Percentiles rank a stretch among this genome's conserved stretches.
Conservation (phyloP, 1,139 yeast genomes). For the Oligophagozyma castellii region DNA sequence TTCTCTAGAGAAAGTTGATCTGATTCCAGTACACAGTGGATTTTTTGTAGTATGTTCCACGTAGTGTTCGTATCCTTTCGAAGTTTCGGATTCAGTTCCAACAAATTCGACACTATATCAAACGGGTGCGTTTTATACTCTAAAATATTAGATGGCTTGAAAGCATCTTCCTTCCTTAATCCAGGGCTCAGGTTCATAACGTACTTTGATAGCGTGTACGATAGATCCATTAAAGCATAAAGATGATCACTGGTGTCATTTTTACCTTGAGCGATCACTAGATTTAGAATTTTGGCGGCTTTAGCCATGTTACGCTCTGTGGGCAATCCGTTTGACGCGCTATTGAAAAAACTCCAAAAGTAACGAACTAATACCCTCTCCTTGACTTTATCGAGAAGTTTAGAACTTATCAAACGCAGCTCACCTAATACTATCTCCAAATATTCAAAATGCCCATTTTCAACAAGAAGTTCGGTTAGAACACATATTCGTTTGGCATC, state of each 20-base stretch:
- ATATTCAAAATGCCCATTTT: constrained; percentile 14
- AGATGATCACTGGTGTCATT: constrained; percentile 21
- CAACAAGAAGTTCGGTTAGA: constrained; percentile 14
- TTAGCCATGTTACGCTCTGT: constrained; percentile 33
- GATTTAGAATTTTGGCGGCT: constrained; percentile 29
- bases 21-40: constrained; percentile 13
- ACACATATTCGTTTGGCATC: constrained; percentile 8
- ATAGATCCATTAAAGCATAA: constrained; percentile 27
- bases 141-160: constrained; percentile 28
- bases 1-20: constrained; percentile 6
- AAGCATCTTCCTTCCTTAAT: constrained; percentile 23
- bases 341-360: constrained; percentile 43
- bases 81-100: constrained; percentile 43
- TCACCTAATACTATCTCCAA: constrained; percentile 8
- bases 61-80: constrained; percentile 37
- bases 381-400: no score
- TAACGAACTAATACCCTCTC: constrained; percentile 22
- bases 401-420: constrained; percentile 6
- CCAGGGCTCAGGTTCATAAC: constrained; percentile 23
- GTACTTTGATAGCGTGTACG: constrained; percentile 25
- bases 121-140: constrained; percentile 22
- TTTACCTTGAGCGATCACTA: constrained; percentile 24
- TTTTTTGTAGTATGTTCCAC: constrained; percentile 29
- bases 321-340: constrained; percentile 37
- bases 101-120: constrained; percentile 29